A percentile compares a stretch with the other conserved stretches of the same genome.
phyloP scores from a whole-genome alignment of 176 grass and related monocot genomes.

The Oryza glumipatula region DNA sequence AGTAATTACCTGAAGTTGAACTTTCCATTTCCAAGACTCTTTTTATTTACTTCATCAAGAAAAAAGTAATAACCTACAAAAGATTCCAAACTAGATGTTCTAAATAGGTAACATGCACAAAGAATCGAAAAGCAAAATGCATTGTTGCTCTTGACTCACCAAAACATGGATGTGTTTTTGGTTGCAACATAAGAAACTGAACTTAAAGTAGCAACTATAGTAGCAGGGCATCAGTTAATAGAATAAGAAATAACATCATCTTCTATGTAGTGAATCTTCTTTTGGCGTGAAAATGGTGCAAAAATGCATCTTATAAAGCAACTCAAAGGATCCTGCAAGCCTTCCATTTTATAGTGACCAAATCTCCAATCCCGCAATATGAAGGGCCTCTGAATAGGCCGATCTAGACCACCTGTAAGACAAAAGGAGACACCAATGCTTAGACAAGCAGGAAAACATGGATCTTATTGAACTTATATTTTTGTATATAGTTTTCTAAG shows the following conservation, averaged over 20 bases:
- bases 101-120: slow-evolving; percentile 16
- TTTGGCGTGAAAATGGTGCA: slow-evolving; percentile 55
- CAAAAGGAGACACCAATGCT: not conserved
- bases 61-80: slow-evolving; percentile 36
- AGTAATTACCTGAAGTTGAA: slow-evolving; percentile 9
- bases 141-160: slow-evolving; percentile 34
- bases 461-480: not conserved
- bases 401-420: slow-evolving; percentile 76
- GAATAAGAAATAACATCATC: slow-evolving; percentile 41
- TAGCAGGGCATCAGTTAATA: slow-evolving; percentile 34
- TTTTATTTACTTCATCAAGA: slow-evolving; percentile 40
- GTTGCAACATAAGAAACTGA: slow-evolving; percentile 16
- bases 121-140: not conserved
- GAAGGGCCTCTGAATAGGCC: slow-evolving; percentile 75
- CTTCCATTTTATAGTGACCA: slow-evolving; percentile 94
- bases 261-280: slow-evolving; percentile 51
- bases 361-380: slow-evolving; percentile 82
- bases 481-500: not conserved
- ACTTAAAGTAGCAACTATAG: slow-evolving; percentile 21
- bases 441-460: slow-evolving; percentile 19
- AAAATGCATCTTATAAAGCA: slow-evolving; percentile 55
- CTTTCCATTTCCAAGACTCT: slow-evolving; percentile 6
- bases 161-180: slow-evolving; percentile 20
- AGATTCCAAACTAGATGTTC: not conserved
- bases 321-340: slow-evolving; percentile 83